Evolutionary conservation across 768 basidiomycete species (phyloP), one percentile per base, ranked within the genome.

Genomic region (Leucocoprinus birnbaumii): DNA sequence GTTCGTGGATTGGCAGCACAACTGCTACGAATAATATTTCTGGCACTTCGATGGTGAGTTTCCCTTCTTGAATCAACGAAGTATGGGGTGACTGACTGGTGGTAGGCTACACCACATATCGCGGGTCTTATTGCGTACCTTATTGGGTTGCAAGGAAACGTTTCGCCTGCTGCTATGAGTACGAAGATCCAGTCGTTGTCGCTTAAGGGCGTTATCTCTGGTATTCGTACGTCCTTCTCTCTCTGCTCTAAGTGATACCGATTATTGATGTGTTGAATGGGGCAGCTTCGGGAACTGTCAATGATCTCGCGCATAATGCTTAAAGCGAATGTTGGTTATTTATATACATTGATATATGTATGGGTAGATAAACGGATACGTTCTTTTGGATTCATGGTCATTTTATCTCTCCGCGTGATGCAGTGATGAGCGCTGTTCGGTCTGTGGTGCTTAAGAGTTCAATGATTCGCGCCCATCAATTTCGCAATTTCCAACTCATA

Each of bases 51-150:
- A 72, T 71, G 72, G 59, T 55, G 19, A 11, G 48, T n/a, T 3
- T 8, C 21, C 10, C 16, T n/a, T n/a, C 24, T 6, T 11, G 11
- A 5, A 31, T 57, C 16, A n/a, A n/a, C n/a, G n/a, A n/a, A 11
- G 27, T 2, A 14, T 1, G 8, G 2, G 14, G 18, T 19, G 19
- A 38, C 25, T 10, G 7, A 21, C 22, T 14, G 14, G 27, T 49
- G 9, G 49, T 24, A 60, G 59, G 62, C 66, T 4, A 61, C 66
- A 21, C 71, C 74, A 27, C 71, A 75, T 54, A 58, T 77, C 48
- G 65, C 73, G 19, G 75, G 75, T 22, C 60, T 76, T 40, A 64
- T 73, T 38, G 73, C 75, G 22, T 72, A 72, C 56, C 56, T 74
- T 40, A 66, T 75, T 48, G 56, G 55, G 18, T 53, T 65, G 19